phyloP scores from a whole-genome alignment of 306 rosid genomes.

The Delonix regia region DNA sequence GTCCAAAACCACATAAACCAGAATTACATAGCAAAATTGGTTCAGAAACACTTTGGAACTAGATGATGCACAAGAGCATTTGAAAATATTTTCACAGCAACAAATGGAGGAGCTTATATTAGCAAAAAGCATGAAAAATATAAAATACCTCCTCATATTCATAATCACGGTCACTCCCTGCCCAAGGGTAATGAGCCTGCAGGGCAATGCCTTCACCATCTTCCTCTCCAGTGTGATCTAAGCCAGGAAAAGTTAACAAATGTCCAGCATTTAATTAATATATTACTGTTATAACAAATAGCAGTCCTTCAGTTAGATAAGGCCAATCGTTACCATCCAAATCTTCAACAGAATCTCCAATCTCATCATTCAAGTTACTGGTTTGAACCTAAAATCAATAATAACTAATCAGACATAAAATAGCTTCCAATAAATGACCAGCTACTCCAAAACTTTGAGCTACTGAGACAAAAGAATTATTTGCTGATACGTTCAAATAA shows the following conservation, averaged over 20 bases:
- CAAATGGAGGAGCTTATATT: not conserved
- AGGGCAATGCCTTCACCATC: slow-evolving; percentile 56
- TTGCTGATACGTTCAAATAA: not conserved
- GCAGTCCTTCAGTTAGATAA: slow-evolving; percentile 9
- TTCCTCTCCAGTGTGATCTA: slow-evolving; percentile 63
- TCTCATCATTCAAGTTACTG: slow-evolving; percentile 64
- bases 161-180: slow-evolving; percentile 85
- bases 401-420: slow-evolving; percentile 7
- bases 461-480: not conserved
- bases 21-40: not conserved
- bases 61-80: not conserved
- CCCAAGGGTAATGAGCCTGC: slow-evolving; percentile 78
- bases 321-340: slow-evolving; percentile 54
- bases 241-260: slow-evolving; percentile 14
- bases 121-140: slow-evolving; percentile 11
- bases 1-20: not conserved
- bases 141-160: slow-evolving; percentile 78
- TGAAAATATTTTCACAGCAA: not conserved
- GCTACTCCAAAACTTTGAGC: not conserved
- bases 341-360: slow-evolving; percentile 66
- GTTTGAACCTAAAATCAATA: slow-evolving; percentile 65
- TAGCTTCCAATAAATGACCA: slow-evolving; percentile 1
- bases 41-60: slow-evolving; percentile 10
- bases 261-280: not conserved
- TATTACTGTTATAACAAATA: slow-evolving; percentile 12